Evolutionary conservation across 441 rosid species (phyloP), one percentile per base, ranked within the genome.

Genomic region (Pelargonium fulgidum): DNA sequence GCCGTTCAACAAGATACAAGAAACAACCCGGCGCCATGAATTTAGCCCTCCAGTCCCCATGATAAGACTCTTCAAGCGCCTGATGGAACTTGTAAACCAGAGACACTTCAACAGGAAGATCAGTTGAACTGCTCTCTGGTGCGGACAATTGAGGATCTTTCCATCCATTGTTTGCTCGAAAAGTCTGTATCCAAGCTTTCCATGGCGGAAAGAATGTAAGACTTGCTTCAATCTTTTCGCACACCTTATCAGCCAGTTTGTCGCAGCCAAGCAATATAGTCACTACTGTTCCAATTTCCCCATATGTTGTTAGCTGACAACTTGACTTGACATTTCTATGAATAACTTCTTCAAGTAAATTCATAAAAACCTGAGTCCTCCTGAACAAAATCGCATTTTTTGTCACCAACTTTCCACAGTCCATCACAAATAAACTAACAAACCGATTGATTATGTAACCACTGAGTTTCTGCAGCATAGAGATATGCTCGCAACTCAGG

Each of bases 341-440:
- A 7, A 69, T 69, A 4, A 5, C 36, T 59, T 17, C 56, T 41
- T 62, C 41, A 29, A 63, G 47, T 17, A 63, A 47, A n/a, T 45
- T 2, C 14, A 7, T 48, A 19, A 45, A 63, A 26, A 33, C 58
- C 48, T 47, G 39, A 11, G 17, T 45, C 52, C 33, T 62, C 54
- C 62, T 26, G 47, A 62, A 41, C n/a, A 33, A 26, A 22, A 70
- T 48, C 68, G 48, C 64, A 63, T 70, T 26, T 61, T 26, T 9
- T 29, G 73, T 4, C 59, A 50, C 0, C 1, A 52, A 58, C 11
- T 29, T 33, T 39, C 33, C n/a, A 48, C 72, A 59, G 33, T 47
- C 61, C 41, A 62, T 48, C 8, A 24, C 54, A 63, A 44, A 70
- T 62, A 62, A 3, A 24, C 16, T 16, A 14, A 70, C 61, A 26